Evolutionary conservation across 2,329 filamentous ascomycete species (phyloP).

Genomic region (Penicillium sp.): DNA sequence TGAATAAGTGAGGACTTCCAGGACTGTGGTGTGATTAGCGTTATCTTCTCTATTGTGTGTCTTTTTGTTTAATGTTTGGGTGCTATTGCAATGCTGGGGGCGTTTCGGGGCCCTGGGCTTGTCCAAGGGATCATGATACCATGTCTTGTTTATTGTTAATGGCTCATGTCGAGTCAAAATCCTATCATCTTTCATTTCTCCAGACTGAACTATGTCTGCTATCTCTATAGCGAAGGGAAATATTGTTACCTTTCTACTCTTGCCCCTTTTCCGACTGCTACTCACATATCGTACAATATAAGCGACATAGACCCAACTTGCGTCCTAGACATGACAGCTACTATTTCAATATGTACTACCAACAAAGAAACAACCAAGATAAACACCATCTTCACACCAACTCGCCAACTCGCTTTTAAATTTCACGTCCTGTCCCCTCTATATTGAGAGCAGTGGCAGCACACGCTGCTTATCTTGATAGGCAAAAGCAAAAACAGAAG

Average conservation of each 20-base stretch:
- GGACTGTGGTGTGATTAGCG: conserved; percentile 6
- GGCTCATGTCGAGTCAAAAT: not conserved
- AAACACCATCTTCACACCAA: conserved; percentile 19
- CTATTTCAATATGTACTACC: conserved; percentile 17
- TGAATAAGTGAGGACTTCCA: conserved; percentile 38
- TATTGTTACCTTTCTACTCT: not conserved
- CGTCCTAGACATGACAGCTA: conserved; percentile 4
- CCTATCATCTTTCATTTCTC: not conserved
- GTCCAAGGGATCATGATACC: conserved; percentile 25
- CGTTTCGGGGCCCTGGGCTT: conserved; percentile 15
- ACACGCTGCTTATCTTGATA: conserved; percentile 12
- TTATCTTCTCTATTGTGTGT: conserved; percentile 7
- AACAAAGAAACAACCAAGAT: conserved; percentile 12
- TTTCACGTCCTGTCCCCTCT: conserved; percentile 14
- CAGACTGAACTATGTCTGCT: not conserved
- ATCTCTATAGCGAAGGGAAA: not conserved
- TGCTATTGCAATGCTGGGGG: conserved; percentile 10
- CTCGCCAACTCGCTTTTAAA: conserved; percentile 23
- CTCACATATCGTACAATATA: not conserved
- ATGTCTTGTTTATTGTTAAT: conserved; percentile 12
- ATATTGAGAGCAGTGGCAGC: conserved; percentile 13
- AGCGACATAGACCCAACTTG: not conserved
- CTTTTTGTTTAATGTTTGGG: not conserved
- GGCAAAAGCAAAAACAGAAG: conserved; percentile 13
- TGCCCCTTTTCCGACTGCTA: not conserved